Percentiles rank a stretch among this genome's conserved stretches.
These are phyloP conservation scores for Earliella scabrosa DNA, from an alignment of 1,284 basidiomycete species.

Conservation along the genomic window DNA sequence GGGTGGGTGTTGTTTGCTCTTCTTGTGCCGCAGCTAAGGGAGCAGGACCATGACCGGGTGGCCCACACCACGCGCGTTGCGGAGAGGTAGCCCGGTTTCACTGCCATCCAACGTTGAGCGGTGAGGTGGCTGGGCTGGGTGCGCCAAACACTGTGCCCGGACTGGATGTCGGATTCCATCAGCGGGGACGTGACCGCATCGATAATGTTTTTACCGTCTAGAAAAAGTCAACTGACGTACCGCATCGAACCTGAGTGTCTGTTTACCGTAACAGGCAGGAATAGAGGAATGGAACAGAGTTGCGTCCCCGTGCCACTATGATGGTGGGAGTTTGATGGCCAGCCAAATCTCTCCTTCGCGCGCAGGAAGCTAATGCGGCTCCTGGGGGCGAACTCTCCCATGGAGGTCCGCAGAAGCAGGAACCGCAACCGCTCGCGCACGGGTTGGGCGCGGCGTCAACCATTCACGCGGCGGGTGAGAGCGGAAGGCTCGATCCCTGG, in stretches of 20 bases:
- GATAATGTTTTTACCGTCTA: background rate
- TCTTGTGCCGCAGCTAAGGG: too few relatives aligned
- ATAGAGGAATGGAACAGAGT: constrained; percentile 22
- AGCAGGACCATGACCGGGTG: too few relatives aligned
- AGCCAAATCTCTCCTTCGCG: background rate
- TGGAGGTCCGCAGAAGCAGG: constrained; percentile 4
- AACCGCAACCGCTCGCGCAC: constrained; percentile 6
- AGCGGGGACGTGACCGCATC: too few relatives aligned
- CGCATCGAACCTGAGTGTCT: constrained; percentile 9
- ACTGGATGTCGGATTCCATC: too few relatives aligned
- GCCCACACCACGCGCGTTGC: too few relatives aligned
- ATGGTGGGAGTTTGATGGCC: constrained; percentile 22
- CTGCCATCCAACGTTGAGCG: too few relatives aligned
- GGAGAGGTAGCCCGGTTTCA: too few relatives aligned
- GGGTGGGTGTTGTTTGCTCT: too few relatives aligned
- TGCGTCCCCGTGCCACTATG: constrained; percentile 16
- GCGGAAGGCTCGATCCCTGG: constrained; percentile 3
- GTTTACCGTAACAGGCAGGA: constrained; percentile 16
- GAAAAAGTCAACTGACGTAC: background rate
- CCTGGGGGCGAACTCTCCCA: constrained; percentile 5
- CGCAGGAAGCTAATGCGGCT: constrained; percentile 5
- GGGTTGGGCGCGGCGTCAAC: constrained; percentile 6
- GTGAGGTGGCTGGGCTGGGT: too few relatives aligned
- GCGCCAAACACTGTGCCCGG: too few relatives aligned
- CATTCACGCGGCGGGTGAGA: constrained; percentile 15